Conservation (phyloP, 108 stramenopile species). For the Cyclotella baltica region DNA sequence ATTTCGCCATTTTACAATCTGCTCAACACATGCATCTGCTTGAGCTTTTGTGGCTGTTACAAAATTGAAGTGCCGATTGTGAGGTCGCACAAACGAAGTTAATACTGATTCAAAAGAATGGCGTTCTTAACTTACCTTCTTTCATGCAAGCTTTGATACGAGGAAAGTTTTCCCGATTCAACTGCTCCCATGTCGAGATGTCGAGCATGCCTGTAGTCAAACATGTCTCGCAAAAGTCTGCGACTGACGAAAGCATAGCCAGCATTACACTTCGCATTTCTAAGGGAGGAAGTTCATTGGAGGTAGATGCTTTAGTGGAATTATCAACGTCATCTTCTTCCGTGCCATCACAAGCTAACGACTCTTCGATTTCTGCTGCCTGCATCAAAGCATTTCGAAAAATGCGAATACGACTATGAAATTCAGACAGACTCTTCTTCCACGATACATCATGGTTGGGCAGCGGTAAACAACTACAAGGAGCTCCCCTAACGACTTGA, state of each 20-base stretch:
- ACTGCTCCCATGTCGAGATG: background rate
- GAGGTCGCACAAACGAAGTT: too few species aligned
- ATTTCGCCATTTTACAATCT: slow-evolving; percentile 22
- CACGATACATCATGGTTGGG: background rate
- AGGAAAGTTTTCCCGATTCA: slow-evolving; percentile 16
- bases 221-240: background rate
- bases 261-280: slow-evolving; percentile 8
- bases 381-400: background rate
- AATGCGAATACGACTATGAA: background rate
- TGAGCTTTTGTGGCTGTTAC: slow-evolving; percentile 20
- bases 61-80: too few species aligned
- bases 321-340: background rate
- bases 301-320: background rate
- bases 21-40: slow-evolving; percentile 12
- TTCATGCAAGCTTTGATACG: slow-evolving; percentile 25
- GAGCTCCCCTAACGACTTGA: background rate
- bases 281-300: slow-evolving; percentile 1
- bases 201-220: background rate
- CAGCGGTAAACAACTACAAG: background rate
- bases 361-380: background rate
- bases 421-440: background rate
- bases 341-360: background rate
- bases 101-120: too few species aligned
- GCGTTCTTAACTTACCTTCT: too few species aligned
- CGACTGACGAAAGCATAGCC: slow-evolving; percentile 7